Evolutionary conservation across 768 basidiomycete genomes (phyloP), one percentile per base, ranked within the genome.

Genomic region (Hemileccinum impolitum): DNA sequence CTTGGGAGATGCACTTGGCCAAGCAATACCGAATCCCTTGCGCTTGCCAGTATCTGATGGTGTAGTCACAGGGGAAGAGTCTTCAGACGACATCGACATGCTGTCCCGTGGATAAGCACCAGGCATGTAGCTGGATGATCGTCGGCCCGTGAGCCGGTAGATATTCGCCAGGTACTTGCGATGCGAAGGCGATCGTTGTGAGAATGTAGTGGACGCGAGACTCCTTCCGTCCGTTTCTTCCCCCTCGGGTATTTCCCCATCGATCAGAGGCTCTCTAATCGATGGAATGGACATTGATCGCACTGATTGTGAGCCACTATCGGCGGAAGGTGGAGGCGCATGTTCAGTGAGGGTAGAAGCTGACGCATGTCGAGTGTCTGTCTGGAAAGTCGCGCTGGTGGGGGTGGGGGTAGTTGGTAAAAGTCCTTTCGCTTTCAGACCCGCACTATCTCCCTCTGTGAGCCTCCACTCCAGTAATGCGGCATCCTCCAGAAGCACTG

Each of bases 71-170:
- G 76, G 69, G 28, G 74, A 74, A 21, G 83, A 85, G 56, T 87
- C 85, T 54, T 88, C 85, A 6, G 82, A 84, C 0, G 84, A 87
- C 47, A 82, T 67, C 21, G 82, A 84, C 45, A 79, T 70, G 58
- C 86, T 89, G 31, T 79, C 69, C 14, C 87, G 76, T 19, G 77
- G 72, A 45, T 76, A 74, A 2, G 72, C 53, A 9, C 66, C 71
- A 28, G 75, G 70, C 52, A 72, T 62, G 48, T 73, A 55, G 18
- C 72, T 64, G 9, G 72, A 70, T 4, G 76, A 67, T 26, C 71
- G 65, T 40, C 66, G 66, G 31, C 56, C 4, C 7, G 75, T 75
- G 43, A 77, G 70, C 37, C 76, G 70, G 41, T 76, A 70, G 45
- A 83, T 74, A 31, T 72, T 71, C 4, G 75, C 63, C 38, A 85